phyloP scores from a whole-genome alignment of 75 land plant genomes.

The Selaginella moellendorffii region DNA sequence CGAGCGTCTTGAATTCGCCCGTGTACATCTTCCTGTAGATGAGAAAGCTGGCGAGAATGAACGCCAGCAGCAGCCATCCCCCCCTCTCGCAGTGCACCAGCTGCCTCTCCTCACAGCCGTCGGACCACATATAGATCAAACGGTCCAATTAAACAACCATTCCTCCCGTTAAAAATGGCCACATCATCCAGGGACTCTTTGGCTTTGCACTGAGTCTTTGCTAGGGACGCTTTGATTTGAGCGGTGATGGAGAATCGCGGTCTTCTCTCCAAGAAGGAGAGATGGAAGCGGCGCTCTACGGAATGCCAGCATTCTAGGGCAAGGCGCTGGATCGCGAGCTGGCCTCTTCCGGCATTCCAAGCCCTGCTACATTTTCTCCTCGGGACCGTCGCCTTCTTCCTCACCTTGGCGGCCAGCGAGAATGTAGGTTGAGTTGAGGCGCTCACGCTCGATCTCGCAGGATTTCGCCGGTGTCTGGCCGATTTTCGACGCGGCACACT shows the following conservation, averaged over 20 bases:
- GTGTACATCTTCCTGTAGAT: no score
- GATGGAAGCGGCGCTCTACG: conserved; percentile 88
- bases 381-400: conserved; percentile 64
- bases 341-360: conserved; percentile 93
- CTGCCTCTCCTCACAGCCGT: no score
- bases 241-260: background rate
- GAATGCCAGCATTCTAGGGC: conserved; percentile 66
- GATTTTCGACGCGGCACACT: conserved; percentile 90
- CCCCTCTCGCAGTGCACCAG: conserved; percentile 96
- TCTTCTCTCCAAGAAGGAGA: conserved; percentile 13
- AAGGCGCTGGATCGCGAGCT: conserved; percentile 39
- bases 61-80: no score
- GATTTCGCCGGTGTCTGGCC: conserved; percentile 99
- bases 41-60: no score
- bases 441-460: conserved; percentile 24
- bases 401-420: conserved; percentile 28
- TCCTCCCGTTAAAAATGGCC: no score
- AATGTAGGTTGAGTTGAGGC: background rate
- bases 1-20: no score
- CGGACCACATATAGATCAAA: no score
- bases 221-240: no score
- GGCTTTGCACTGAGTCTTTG: no score
- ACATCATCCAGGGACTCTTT: no score
- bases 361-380: conserved; percentile 84
- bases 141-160: no score